Conservation (phyloP, 805 yeast genomes). For the Ascoidea tarda region DNA sequence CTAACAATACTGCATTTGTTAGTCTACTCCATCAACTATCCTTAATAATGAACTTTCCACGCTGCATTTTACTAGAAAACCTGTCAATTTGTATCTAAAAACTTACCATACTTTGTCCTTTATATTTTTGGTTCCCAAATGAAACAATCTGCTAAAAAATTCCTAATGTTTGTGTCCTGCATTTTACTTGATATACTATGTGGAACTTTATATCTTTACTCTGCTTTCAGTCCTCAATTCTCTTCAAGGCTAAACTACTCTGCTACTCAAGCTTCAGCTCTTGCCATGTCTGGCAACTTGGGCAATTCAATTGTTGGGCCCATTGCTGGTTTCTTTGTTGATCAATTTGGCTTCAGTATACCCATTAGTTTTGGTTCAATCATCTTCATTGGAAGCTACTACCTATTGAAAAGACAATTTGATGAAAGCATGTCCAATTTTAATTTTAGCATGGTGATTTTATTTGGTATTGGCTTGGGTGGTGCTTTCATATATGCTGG, state of each 20-base stretch:
- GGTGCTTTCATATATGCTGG: slow-evolving; percentile 53
- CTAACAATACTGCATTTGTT: too few relatives aligned
- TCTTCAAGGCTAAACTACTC: slow-evolving; percentile 41
- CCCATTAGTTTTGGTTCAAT: slow-evolving; percentile 38
- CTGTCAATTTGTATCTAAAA: too few relatives aligned
- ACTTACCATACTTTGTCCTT: too few relatives aligned
- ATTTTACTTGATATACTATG: slow-evolving; percentile 35
- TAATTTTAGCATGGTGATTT: slow-evolving; percentile 26
- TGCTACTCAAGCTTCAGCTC: slow-evolving; percentile 47
- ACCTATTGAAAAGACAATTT: slow-evolving; percentile 37
- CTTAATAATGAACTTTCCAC: too few relatives aligned
- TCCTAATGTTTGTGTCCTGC: slow-evolving; percentile 9
- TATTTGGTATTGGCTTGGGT: slow-evolving; percentile 51
- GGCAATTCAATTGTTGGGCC: slow-evolving; percentile 58
- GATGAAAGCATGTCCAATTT: slow-evolving; percentile 25
- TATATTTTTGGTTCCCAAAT: too few relatives aligned
- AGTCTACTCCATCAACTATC: too few relatives aligned
- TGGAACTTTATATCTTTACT: slow-evolving; percentile 65
- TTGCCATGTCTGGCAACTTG: slow-evolving; percentile 55
- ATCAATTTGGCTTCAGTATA: slow-evolving; percentile 39
- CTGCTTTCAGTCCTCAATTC: slow-evolving; percentile 69
- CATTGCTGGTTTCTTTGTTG: slow-evolving; percentile 51
- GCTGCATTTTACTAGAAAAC: too few relatives aligned
- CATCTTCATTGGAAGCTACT: slow-evolving; percentile 39
- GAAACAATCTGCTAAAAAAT: background rate